phyloP scores from a whole-genome alignment of 129 eudicot genomes.

The Saposhnikovia divaricata region DNA sequence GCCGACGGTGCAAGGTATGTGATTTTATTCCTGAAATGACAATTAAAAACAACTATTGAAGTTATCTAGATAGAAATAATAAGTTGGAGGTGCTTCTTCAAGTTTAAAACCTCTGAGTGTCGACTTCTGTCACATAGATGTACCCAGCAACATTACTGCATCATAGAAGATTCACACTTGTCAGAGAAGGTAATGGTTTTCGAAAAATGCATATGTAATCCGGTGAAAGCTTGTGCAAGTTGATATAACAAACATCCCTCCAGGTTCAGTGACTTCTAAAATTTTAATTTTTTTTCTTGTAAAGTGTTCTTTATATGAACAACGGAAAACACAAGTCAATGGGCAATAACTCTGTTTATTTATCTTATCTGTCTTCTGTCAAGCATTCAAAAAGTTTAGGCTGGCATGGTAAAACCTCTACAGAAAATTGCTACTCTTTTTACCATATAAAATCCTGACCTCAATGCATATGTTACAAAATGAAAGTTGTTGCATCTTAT shows the following conservation, averaged over 20 bases:
- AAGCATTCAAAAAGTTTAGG: no score
- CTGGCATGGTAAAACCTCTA: no score
- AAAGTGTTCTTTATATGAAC: no score
- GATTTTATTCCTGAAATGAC: conserved; percentile 57
- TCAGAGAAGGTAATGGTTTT: neutral
- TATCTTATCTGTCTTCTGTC: no score
- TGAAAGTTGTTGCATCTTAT: neutral
- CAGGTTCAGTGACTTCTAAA: no score
- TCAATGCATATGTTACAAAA: neutral
- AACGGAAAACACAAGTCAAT: no score
- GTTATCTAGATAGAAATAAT: neutral
- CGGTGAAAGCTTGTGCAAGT: no score
- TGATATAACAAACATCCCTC: no score
- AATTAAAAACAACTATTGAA: neutral
- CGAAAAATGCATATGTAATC: neutral
- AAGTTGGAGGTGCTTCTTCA: neutral
- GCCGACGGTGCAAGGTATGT: conserved; percentile 90
- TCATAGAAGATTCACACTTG: neutral
- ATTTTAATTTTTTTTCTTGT: no score
- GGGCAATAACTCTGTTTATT: no score
- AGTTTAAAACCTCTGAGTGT: conserved; percentile 55
- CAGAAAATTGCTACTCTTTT: neutral
- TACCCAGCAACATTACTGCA: conserved; percentile 93
- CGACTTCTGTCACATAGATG: conserved; percentile 74
- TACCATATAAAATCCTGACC: neutral